A percentile compares a stretch with the other conserved stretches of the same genome.
These are phyloP conservation scores for Tripterygium wilfordii DNA, from an alignment of 177 flowering plant genomes.

Conservation along the genomic window DNA sequence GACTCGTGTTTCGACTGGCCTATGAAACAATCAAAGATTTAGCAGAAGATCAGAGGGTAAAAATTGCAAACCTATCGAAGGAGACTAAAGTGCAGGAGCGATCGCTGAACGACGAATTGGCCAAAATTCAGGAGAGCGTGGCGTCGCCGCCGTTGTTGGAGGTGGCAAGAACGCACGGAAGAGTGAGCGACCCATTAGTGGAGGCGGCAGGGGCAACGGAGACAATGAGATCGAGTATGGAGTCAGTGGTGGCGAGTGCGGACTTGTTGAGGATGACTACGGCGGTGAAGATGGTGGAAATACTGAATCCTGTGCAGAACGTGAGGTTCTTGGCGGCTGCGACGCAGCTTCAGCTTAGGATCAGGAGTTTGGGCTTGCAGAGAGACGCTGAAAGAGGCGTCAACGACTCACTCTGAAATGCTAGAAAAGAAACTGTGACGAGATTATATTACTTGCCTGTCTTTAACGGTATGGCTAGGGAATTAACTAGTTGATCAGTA, in stretches of 20 bases:
- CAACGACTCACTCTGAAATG: too few species aligned
- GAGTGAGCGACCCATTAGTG: slow-evolving; percentile 1
- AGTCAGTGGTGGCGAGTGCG: slow-evolving; percentile 19
- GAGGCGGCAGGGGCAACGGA: slow-evolving; percentile 3
- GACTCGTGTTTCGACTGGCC: slow-evolving; percentile 21
- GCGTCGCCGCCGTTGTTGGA: slow-evolving; percentile 35
- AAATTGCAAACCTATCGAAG: slow-evolving; percentile 13
- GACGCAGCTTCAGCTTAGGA: slow-evolving; percentile 28
- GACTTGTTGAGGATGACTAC: slow-evolving; percentile 26
- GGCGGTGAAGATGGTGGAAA: slow-evolving; percentile 26
- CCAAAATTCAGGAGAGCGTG: slow-evolving; percentile 45
- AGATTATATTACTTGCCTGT: too few species aligned
- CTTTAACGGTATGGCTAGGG: too few species aligned
- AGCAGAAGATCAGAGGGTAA: slow-evolving; percentile 26
- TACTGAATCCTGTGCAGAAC: slow-evolving; percentile 36
- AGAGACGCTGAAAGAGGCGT: slow-evolving; percentile 20
- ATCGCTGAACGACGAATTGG: slow-evolving; percentile 26
- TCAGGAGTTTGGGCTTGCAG: slow-evolving; percentile 34
- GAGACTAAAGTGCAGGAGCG: slow-evolving; percentile 36
- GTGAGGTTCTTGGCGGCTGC: slow-evolving; percentile 42
- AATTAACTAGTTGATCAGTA: too few species aligned
- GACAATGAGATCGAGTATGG: slow-evolving; percentile 8
- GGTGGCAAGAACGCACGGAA: slow-evolving; percentile 12
- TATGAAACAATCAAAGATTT: slow-evolving; percentile 20
- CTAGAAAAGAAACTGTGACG: too few species aligned